Base-by-base conservation (phyloP, 2,329 filamentous ascomycete genomes). In the Lasiodiplodia hormozganensis region DNA sequence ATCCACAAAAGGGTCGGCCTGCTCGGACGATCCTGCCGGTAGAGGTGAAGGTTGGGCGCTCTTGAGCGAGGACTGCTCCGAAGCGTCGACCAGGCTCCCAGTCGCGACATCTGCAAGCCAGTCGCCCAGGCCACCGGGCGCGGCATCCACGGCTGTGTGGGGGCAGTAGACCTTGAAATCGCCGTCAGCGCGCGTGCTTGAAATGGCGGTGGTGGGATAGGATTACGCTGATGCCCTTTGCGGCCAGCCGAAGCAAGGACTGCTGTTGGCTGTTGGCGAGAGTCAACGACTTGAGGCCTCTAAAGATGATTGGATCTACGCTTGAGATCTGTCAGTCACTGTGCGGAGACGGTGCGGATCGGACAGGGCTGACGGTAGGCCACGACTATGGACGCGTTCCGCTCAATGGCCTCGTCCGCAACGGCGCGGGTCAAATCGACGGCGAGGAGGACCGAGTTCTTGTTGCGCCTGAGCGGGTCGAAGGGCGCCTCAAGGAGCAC, bases 271-370 rank as follows among this genome's bases (percentile, higher is more conserved):
- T 87, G 76, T 99, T 92, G 70, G 86, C 86, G 58, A 94, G 87
- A 40, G 93, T 97, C 76, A 99, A 84, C 71, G 92, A 91, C 82
- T 97, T 99, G 73, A 99, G 86, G 65, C 92, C 92, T 60, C 92
- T 89, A 85, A 99, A 99, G 77, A 99, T 98, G 78, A 98, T 96
- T 25, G 96, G 96, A 81, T 99, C 93, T 96, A 73, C 70, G 66
- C 72, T 77, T 77, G 72, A 67, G 68, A 70, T 70, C 53, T 70
- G 70, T 78, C 73, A 78, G 69, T 23, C 7, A 25, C 56, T 57
- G 23, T 7, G 34, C 52, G n/a, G 23, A 64, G 52, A 38, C 28
- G 23, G 54, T 10, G n/a, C 21, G 11, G 43, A 11, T 53, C 71
- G 23, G 31, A 31, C 10, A 18, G 36, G 38, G 78, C 85, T 75